Evolutionary conservation across 352 stramenopile genomes (phyloP), one percentile per base, ranked within the genome.

Genomic region (Pythium guiyangense): DNA sequence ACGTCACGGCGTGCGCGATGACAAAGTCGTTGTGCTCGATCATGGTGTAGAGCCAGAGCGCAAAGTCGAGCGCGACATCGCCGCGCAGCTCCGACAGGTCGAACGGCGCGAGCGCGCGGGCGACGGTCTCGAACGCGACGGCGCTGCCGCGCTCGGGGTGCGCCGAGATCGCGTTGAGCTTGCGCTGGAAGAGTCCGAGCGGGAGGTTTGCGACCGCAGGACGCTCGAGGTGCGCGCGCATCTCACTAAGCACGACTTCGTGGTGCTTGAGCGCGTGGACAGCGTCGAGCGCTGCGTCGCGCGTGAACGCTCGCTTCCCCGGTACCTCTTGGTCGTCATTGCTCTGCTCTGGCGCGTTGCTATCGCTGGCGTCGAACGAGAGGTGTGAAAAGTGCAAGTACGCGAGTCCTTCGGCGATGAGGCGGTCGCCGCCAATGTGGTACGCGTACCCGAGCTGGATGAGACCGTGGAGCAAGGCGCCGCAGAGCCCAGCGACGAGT

Each of bases 391-490:
- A 71, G 49, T 76, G 68, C 35, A 73, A 43, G 57, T 76, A 76
- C 56, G 68, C 68, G 17, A 76, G 52, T 0, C 64, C 68, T 48
- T 73, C 68, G 1, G 68, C 59, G 31, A 76, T 47, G 8, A 66
- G 26, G 20, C 60, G 49, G 27, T 73, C 58, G 14, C 59, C 62
- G 18, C 64, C 64, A 44, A 70, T 58, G 34, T 64, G 68, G 52
- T 69, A 71, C 50, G 64, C 54, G 45, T 76, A 76, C 18, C 68
- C 68, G 57, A 76, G 45, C 42, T 76, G 68, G 49, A 76, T 76
- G 62, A 76, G 67, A 10, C 64, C 65, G 29, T 76, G 68, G 11
- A 73, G 48, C 20, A 76, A 54, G n/a, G n/a, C n/a, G n/a, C n/a
- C n/a, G n/a, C n/a, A n/a, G n/a, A n/a, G n/a, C n/a, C n/a, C n/a